These are phyloP conservation scores for Leccinum brunneo-olivaceum DNA, from an alignment of 1,284 basidiomycete species.

Conservation along the genomic window DNA sequence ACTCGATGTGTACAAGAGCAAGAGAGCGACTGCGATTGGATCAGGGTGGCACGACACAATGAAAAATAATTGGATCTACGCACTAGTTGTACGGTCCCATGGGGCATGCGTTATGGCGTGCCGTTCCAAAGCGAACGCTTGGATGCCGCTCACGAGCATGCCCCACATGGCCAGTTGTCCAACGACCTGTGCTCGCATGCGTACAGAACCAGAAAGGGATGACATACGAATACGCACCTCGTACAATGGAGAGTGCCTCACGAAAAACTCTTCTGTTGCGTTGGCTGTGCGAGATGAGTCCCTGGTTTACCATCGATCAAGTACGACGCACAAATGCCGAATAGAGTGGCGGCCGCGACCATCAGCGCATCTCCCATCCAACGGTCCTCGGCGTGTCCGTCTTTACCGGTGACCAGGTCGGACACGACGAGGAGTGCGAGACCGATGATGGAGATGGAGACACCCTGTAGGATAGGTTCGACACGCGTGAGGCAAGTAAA, in stretches of 20 bases:
- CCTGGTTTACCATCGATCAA: not conserved
- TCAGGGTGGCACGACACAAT: not conserved
- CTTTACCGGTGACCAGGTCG: constrained; percentile 63
- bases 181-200: constrained; percentile 45
- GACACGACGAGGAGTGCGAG: constrained; percentile 71
- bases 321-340: constrained; percentile 64
- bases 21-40: constrained; percentile 51
- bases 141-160: constrained; percentile 66
- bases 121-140: constrained; percentile 71
- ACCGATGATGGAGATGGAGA: constrained; percentile 65
- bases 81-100: constrained; percentile 67
- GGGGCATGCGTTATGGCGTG: constrained; percentile 49
- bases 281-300: constrained; percentile 46
- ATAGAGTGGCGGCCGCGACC: constrained; percentile 76
- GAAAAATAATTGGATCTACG: constrained; percentile 15
- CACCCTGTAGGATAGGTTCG: constrained; percentile 41
- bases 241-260: constrained; percentile 72
- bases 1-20: constrained; percentile 62
- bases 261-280: constrained; percentile 81
- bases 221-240: constrained; percentile 38
- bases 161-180: constrained; percentile 82
- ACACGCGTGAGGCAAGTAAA: not conserved
- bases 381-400: constrained; percentile 53
- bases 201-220: not conserved
- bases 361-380: constrained; percentile 78